Base-by-base conservation (phyloP, 345 rosid species). In the Microthlaspi erraticum region DNA sequence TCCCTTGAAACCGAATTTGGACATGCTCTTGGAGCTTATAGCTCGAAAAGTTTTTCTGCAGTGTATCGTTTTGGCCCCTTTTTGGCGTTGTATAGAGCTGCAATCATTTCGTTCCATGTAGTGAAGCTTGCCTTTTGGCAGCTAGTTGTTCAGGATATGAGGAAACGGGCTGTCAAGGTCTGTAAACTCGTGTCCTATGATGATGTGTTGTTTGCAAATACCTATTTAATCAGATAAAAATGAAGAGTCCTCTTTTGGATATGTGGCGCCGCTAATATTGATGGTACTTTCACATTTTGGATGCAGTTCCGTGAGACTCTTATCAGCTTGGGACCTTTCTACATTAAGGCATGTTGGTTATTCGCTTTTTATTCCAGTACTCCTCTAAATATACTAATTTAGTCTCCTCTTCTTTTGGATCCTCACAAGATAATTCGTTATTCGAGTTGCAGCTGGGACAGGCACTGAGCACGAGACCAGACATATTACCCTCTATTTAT, bases 401-500 rank as follows among this genome's bases (percentile, higher is more conserved):
- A 43, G 13, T 23, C 42, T 50, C 31, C 12, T 26, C 13, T 52
- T 57, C 26, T 63, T n/a, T 20, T 48, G 1, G 17, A 3, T 63
- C 31, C 34, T 64, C 19, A 3, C 43, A 33, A 46, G 31, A 46
- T 26, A 37, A 68, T 62, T 38, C 39, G 41, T 33, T 12, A 29
- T 76, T 76, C 70, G 55, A 41, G 16, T 49, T 76, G 61, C 95
- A 91, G 99, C 94, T 94, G 10, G 97, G 97, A 46, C 99, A 94
- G 87, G 97, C 95, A 58, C 83, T 91, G 72, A 91, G 97, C 86
- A 94, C 96, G 11, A 91, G 97, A 77, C 86, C 95, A 53, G 96
- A 94, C 79, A 83, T 94, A 81, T 81, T 94, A 78, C 90, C 99
- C 8, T 65, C 84, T 42, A 75, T 91, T 26, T 94, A 91, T 64